Evolutionary conservation across 1,284 basidiomycete genomes (phyloP).

Genomic region (Microbotryum scabiosae): DNA sequence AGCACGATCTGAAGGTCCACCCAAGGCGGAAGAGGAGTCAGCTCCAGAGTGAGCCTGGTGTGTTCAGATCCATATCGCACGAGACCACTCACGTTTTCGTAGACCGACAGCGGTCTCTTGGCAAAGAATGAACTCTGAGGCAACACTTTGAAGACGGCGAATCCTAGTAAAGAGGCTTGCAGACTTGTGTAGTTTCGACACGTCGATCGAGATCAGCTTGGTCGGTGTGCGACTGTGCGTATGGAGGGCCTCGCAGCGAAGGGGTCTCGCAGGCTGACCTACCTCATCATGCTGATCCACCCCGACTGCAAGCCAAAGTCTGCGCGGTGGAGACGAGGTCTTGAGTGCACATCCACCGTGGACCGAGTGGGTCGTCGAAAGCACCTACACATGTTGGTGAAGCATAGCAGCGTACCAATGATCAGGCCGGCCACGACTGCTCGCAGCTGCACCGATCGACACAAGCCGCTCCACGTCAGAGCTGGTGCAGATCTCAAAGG

Average conservation of each 20-base stretch:
- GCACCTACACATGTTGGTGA: slow-evolving; percentile 13
- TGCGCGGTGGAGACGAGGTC: slow-evolving; percentile 35
- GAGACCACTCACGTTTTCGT: slow-evolving; percentile 56
- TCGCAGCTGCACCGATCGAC: slow-evolving; percentile 33
- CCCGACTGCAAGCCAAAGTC: slow-evolving; percentile 70
- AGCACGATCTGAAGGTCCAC: slow-evolving; percentile 52
- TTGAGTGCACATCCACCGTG: not conserved
- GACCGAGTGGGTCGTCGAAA: not conserved
- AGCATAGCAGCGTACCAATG: slow-evolving; percentile 61
- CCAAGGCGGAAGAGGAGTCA: no score
- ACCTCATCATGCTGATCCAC: slow-evolving; percentile 47
- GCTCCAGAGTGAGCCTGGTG: no score
- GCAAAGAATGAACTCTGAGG: slow-evolving; percentile 47
- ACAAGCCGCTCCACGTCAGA: no score
- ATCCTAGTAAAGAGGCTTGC: slow-evolving; percentile 62
- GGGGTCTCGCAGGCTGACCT: no score
- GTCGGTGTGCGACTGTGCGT: slow-evolving; percentile 6
- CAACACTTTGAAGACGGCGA: slow-evolving; percentile 64
- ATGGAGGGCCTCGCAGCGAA: slow-evolving; percentile 3
- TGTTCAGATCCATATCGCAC: no score
- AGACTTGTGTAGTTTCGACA: not conserved
- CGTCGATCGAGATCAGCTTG: not conserved
- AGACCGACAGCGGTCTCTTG: slow-evolving; percentile 58
- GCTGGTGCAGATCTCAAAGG: no score
- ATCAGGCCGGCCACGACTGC: slow-evolving; percentile 54